Percentiles rank a stretch among this genome's conserved stretches.
These are phyloP conservation scores for Yamadazyma dushanensis DNA, from an alignment of 1,139 yeast species.

Conservation along the genomic window DNA sequence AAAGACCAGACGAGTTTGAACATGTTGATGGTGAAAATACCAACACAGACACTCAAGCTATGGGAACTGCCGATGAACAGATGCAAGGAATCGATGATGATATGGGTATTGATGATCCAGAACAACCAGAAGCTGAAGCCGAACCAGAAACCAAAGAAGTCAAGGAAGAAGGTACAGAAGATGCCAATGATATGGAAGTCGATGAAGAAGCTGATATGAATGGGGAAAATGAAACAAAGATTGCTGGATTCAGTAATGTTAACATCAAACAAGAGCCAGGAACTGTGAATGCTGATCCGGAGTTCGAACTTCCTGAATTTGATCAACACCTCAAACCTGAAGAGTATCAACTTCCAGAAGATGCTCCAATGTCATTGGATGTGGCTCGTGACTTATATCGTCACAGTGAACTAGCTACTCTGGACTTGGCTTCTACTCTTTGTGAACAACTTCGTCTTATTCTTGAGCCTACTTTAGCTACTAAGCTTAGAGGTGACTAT, in stretches of 20 bases:
- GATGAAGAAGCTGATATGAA: constrained; percentile 25
- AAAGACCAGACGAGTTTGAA: constrained; percentile 85
- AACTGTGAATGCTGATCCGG: constrained; percentile 27
- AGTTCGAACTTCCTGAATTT: constrained; percentile 28
- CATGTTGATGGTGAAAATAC: constrained; percentile 85
- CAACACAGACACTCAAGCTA: constrained; percentile 79
- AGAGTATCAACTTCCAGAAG: constrained; percentile 8
- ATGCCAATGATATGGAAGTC: constrained; percentile 22
- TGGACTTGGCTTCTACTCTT: constrained; percentile 80
- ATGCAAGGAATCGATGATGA: constrained; percentile 76
- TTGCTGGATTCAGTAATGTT: constrained; percentile 51
- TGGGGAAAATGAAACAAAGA: constrained; percentile 31
- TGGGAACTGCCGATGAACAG: constrained; percentile 89
- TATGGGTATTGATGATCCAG: constrained; percentile 75
- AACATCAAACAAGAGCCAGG: constrained; percentile 22
- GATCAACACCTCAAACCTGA: constrained; percentile 11
- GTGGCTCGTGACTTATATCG: constrained; percentile 82
- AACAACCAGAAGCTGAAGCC: constrained; percentile 21
- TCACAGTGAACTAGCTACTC: constrained; percentile 76
- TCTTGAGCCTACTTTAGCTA: constrained; percentile 92
- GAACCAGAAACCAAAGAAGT: constrained; percentile 26
- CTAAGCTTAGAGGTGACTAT: constrained; percentile 92
- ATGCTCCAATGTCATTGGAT: constrained; percentile 55
- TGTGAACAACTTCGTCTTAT: constrained; percentile 93
- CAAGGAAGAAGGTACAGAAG: constrained; percentile 11